A percentile compares a stretch with the other conserved stretches of the same genome.
These are phyloP conservation scores for Scenedesmus sp. DNA, from an alignment of 163 green algal genomes.

Conservation along the genomic window DNA sequence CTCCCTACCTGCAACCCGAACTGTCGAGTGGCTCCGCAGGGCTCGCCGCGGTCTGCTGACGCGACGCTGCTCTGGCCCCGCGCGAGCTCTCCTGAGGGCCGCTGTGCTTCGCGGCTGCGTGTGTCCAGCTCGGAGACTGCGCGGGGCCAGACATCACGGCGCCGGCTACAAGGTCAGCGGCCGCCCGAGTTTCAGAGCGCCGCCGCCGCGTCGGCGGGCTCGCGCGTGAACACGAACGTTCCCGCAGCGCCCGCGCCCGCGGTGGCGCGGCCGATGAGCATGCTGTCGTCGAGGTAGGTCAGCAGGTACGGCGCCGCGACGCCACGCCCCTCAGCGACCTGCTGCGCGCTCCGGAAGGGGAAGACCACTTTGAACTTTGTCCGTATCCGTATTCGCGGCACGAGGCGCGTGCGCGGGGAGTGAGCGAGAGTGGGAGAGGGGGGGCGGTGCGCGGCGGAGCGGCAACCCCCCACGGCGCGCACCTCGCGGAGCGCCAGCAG, in stretches of 20 bases:
- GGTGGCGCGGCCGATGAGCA: conserved; percentile 78
- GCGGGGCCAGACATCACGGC: no score
- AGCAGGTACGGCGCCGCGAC: conserved; percentile 72
- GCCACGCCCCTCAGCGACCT: conserved; percentile 38
- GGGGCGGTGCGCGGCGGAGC: background rate
- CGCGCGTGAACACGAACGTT: conserved; percentile 77
- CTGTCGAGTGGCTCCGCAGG: no score
- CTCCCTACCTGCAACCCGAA: no score
- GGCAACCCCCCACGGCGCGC: background rate
- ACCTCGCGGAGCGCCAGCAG: conserved; percentile 77
- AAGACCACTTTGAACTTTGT: conserved; percentile 54
- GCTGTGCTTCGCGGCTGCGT: no score
- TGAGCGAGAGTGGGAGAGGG: background rate
- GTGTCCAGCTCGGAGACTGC: no score
- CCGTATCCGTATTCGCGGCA: background rate
- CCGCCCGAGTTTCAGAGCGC: no score
- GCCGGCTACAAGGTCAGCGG: no score
- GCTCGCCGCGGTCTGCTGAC: no score
- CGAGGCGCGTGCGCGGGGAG: background rate
- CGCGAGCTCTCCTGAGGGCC: no score
- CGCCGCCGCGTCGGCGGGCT: conserved; percentile 22
- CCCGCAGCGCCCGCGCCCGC: conserved; percentile 62
- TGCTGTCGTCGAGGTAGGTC: conserved; percentile 82
- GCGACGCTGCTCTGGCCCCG: no score
- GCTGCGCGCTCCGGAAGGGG: conserved; percentile 55